These are phyloP conservation scores for Dissophora ornata DNA, from an alignment of 192 early-diverging fungal species.

Conservation along the genomic window DNA sequence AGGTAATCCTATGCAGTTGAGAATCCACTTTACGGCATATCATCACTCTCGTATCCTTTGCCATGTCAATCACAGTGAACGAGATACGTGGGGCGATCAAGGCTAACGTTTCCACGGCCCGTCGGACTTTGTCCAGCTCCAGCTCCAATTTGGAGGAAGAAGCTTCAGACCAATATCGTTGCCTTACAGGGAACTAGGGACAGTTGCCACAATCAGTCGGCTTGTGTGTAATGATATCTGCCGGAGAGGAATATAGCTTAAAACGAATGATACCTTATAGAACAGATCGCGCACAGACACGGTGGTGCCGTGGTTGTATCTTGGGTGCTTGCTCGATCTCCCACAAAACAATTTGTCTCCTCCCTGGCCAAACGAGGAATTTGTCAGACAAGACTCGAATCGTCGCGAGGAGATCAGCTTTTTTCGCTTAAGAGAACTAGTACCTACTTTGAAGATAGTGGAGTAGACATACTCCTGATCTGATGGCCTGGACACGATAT, in stretches of 20 bases:
- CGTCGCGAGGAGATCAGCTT: too few species aligned
- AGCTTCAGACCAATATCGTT: slow-evolving; percentile 55
- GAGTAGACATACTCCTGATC: slow-evolving; percentile 16
- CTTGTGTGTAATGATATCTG: too few species aligned
- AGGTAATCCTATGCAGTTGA: slow-evolving; percentile 21
- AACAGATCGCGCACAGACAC: slow-evolving; percentile 73
- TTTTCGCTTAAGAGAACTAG: too few species aligned
- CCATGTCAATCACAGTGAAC: slow-evolving; percentile 54
- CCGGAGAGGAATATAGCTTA: background rate
- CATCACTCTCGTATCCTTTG: slow-evolving; percentile 49
- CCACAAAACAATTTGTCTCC: slow-evolving; percentile 62
- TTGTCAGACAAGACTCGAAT: slow-evolving; percentile 6
- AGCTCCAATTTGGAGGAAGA: slow-evolving; percentile 34
- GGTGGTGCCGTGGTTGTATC: slow-evolving; percentile 65
- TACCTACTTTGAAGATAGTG: slow-evolving; percentile 37
- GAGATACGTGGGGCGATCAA: slow-evolving; percentile 54
- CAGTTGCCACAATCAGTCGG: background rate
- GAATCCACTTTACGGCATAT: slow-evolving; percentile 46
- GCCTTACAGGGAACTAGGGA: slow-evolving; percentile 68
- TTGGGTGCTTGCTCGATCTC: slow-evolving; percentile 32
- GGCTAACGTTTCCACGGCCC: slow-evolving; percentile 62
- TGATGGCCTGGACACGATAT: slow-evolving; percentile 33
- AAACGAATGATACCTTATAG: slow-evolving; percentile 64
- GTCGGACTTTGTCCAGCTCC: slow-evolving; percentile 63
- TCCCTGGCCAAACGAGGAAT: slow-evolving; percentile 62